Evolutionary conservation across 495 filamentous ascomycete species (phyloP), one percentile per base, ranked within the genome.

Genomic region (Talaromyces liani): DNA sequence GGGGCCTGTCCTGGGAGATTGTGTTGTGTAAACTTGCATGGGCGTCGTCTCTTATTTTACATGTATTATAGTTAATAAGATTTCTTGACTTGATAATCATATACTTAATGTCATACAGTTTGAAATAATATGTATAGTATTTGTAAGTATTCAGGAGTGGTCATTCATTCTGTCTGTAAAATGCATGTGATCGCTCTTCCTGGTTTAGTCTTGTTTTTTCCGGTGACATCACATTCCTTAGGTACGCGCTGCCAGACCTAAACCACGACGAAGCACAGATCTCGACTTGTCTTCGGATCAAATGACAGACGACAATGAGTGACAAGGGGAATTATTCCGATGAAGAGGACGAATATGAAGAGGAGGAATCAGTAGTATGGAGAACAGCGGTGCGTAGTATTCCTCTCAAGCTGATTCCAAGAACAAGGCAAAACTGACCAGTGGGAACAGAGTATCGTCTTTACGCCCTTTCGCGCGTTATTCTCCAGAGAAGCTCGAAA

Each of bases 401-500:
- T 16, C 16, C n/a, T 34, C 7, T 31, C 39, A 4, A 22, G 45
- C n/a, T 8, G 45, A 20, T 20, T 49, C n/a, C n/a, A 18, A 49
- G n/a, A 9, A 20, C 36, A 41, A 41, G 10, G 5, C 36, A 18
- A 60, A 36, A 20, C 45, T 60, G 20, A 65, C 69, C 24, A 36
- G 60, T 64, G 39, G 24, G 27, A 53, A 29, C 41, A 61, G 78
- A 70, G 71, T 68, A 58, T 71, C 70, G 53, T 76, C 65, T 61
- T 70, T 22, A 66, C 67, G n/a, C 72, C 71, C 16, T 67, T 77
- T 62, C 75, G 71, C 65, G 75, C 81, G 67, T 76, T 84, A 47
- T 77, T 85, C 47, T 93, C 89, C 39, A 87, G 84, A 68, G 75
- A 84, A 41, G 88, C 89, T 8, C 81, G 84, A 60, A 85, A 85